Evolutionary conservation across 2,329 filamentous ascomycete genomes (phyloP), one percentile per base, ranked within the genome.

Genomic region (Xylariaceae sp.): DNA sequence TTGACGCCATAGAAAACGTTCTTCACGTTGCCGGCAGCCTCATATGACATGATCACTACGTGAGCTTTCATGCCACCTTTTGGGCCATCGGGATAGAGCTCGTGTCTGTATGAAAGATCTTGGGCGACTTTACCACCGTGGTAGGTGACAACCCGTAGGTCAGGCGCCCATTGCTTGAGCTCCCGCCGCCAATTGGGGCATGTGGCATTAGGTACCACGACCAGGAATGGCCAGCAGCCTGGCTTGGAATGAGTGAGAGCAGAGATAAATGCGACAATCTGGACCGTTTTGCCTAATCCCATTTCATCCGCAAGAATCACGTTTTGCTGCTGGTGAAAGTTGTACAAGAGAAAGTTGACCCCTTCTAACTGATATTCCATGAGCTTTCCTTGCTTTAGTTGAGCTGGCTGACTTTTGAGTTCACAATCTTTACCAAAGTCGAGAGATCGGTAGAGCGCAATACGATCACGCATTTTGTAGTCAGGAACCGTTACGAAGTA

Each of bases 121-220:
- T 95, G 89, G 14, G 92, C 82, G 45, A 83, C 82, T 47, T 82
- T 83, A 14, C 89, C 89, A 41, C 95, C 95, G 71, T 96, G 96
- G 71, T 95, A 98, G 0, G 92, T 89, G n/a, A 97, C 92, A 6
- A 96, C 92, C 37, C 92, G 87, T 31, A 98, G 77, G 6, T 85
- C 85, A 1, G 94, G 94, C 0, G 90, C 88, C 94, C 94, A 99
- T 65, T 90, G 88, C 76, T 96, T 96, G 73, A 98, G 92, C 71
- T 99, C 95, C 45, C 94, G 87, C 5, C 94, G 89, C 94, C 95
- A 99, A 71, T 99, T 99, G n/a, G 92, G 86, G 72, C 92, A 96
- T 0, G 95, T 99, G 0, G 94, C 88, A 70, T 98, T 98, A 0
- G 95, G 95, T 0, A 96, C 94, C 2, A 97, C 92, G 3, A 98